Conservation (phyloP, 352 stramenopile species). For the Paralagenidium karlingii region DNA sequence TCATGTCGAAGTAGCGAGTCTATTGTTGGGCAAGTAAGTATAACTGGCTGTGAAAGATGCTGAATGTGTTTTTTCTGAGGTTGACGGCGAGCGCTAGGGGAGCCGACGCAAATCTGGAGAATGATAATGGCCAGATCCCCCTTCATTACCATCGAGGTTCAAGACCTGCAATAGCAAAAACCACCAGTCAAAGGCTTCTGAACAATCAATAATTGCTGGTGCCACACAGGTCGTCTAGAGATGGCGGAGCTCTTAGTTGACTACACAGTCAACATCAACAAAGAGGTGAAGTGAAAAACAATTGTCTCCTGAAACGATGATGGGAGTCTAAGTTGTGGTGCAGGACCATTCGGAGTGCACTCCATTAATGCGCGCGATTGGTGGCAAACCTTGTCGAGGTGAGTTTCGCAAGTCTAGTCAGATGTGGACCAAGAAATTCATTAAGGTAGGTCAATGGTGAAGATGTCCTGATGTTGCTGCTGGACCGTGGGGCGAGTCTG, state of each 20-base stretch:
- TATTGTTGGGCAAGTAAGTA: slow-evolving; percentile 41
- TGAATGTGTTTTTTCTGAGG: neutral
- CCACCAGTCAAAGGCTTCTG: too few species aligned
- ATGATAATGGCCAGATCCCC: slow-evolving; percentile 58
- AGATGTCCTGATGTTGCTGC: slow-evolving; percentile 45
- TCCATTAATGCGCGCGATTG: slow-evolving; percentile 42
- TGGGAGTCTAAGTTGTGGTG: neutral
- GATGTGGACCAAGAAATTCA: neutral
- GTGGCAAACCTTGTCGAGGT: slow-evolving; percentile 41
- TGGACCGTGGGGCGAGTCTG: slow-evolving; percentile 46
- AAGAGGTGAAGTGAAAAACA: slow-evolving; percentile 20
- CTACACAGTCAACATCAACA: slow-evolving; percentile 51
- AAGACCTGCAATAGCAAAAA: too few species aligned
- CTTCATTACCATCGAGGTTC: slow-evolving; percentile 65
- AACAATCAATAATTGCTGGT: neutral
- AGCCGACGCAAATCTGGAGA: slow-evolving; percentile 46
- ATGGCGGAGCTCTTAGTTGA: slow-evolving; percentile 56
- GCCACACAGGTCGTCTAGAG: slow-evolving; percentile 27
- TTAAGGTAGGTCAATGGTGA: neutral
- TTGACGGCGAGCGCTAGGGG: slow-evolving; percentile 14
- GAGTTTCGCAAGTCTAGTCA: neutral
- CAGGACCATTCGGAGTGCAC: slow-evolving; percentile 54
- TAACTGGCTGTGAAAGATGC: neutral
- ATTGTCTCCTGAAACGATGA: neutral
- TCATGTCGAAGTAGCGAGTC: slow-evolving; percentile 32